These are phyloP conservation scores for Urochloa ruziziensis DNA, from an alignment of 176 grass and related monocot species.

Conservation along the genomic window DNA sequence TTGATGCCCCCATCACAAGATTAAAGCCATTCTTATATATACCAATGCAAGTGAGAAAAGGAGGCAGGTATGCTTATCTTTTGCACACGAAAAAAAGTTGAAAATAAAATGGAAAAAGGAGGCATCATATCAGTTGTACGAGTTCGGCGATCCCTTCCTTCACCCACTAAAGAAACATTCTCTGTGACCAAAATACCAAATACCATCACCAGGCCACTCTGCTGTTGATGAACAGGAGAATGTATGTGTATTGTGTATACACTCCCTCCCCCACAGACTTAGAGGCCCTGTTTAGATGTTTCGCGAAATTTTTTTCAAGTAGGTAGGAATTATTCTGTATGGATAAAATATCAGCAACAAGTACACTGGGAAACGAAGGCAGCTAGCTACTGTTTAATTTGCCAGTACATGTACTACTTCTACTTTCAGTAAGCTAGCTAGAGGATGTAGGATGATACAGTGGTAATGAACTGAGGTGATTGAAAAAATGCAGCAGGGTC, in stretches of 20 bases:
- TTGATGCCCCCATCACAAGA: conserved; percentile 15
- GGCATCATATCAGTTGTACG: background rate
- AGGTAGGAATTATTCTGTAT: background rate
- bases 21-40: background rate
- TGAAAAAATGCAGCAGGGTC: background rate
- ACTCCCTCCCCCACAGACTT: no score
- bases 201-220: background rate
- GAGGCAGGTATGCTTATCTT: background rate
- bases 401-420: background rate
- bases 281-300: no score
- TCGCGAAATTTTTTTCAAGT: no score
- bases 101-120: background rate
- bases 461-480: background rate
- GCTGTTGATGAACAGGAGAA: background rate
- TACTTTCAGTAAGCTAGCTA: background rate
- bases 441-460: background rate
- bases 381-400: background rate
- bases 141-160: conserved; percentile 17
- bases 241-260: background rate
- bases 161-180: background rate
- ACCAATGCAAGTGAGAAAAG: conserved; percentile 1
- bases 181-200: background rate
- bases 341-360: background rate
- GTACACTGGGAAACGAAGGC: background rate
- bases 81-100: background rate